A percentile compares a stretch with the other conserved stretches of the same genome.
phyloP scores from a whole-genome alignment of 208 protist genomes.

The Crithidia sp. region DNA sequence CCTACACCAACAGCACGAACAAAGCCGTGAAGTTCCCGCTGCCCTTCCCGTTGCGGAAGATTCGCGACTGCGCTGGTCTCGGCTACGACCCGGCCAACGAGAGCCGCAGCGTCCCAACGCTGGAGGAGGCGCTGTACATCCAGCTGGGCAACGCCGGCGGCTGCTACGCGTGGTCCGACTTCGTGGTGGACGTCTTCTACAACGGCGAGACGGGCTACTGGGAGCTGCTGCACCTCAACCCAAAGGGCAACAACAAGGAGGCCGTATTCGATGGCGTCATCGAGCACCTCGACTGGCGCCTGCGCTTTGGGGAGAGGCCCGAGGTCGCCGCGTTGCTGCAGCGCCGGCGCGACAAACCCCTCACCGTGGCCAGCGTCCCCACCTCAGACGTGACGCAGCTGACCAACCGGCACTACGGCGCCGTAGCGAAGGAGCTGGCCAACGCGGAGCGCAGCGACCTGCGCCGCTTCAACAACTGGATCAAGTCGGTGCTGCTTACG shows the following conservation, averaged over 20 bases:
- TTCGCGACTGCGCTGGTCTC: slow-evolving; percentile 67
- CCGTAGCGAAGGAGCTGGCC: slow-evolving; percentile 48
- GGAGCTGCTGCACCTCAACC: slow-evolving; percentile 60
- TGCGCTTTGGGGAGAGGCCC: slow-evolving; percentile 29
- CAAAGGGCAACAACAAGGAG: slow-evolving; percentile 62
- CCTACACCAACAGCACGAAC: slow-evolving; percentile 53
- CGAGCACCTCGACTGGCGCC: slow-evolving; percentile 60
- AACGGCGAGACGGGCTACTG: slow-evolving; percentile 58
- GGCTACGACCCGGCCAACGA: slow-evolving; percentile 22
- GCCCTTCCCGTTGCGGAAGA: slow-evolving; percentile 64
- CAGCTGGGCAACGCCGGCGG: slow-evolving; percentile 80
- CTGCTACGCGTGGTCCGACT: slow-evolving; percentile 85
- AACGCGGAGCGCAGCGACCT: slow-evolving; percentile 50
- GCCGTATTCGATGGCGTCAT: slow-evolving; percentile 67
- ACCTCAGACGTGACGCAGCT: slow-evolving; percentile 27
- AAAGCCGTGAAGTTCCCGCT: slow-evolving; percentile 43
- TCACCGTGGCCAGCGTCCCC: slow-evolving; percentile 7
- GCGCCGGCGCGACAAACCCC: slow-evolving; percentile 13
- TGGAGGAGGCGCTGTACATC: slow-evolving; percentile 71
- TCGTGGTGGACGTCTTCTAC: slow-evolving; percentile 73
- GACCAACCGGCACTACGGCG: slow-evolving; percentile 71
- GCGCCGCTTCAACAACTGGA: slow-evolving; percentile 79
- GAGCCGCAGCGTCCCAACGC: not conserved
- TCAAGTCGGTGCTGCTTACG: slow-evolving; percentile 52
- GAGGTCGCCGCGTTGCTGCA: slow-evolving; percentile 22